Percentiles rank a stretch among this genome's conserved stretches.
Conservation (phyloP, 768 basidiomycete genomes). For the Polyporus arcularius region DNA sequence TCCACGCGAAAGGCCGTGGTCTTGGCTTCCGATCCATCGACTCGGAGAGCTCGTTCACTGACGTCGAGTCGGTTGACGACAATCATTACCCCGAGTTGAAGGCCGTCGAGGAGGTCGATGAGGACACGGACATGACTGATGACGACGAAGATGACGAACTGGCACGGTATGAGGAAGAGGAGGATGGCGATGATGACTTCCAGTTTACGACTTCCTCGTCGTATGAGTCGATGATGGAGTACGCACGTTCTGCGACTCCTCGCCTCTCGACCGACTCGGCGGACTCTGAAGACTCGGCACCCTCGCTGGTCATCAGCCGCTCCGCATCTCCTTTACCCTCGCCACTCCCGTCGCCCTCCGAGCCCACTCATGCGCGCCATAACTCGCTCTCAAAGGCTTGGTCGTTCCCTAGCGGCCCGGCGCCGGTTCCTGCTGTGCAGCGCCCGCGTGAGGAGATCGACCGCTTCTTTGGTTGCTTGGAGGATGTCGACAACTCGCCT, state of each 20-base stretch:
- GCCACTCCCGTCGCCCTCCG: constrained; percentile 26
- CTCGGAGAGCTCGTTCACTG: constrained; percentile 64
- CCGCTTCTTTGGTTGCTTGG: constrained; percentile 73
- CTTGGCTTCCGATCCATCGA: constrained; percentile 61
- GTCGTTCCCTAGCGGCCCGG: constrained; percentile 49
- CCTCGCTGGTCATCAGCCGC: constrained; percentile 20
- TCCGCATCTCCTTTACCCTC: constrained; percentile 35
- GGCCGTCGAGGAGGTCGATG: constrained; percentile 57
- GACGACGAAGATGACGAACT: constrained; percentile 60
- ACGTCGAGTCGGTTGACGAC: constrained; percentile 63
- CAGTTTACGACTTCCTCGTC: constrained; percentile 38
- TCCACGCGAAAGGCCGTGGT: constrained; percentile 41
- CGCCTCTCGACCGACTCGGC: constrained; percentile 27
- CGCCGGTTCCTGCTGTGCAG: constrained; percentile 18
- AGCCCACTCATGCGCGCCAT: constrained; percentile 32
- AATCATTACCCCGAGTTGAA: constrained; percentile 39
- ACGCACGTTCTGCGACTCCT: constrained; percentile 31
- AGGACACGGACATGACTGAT: constrained; percentile 34
- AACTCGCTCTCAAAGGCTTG: constrained; percentile 65
- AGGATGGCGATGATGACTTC: constrained; percentile 65
- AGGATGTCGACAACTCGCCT: constrained; percentile 53
- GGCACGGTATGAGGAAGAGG: constrained; percentile 72
- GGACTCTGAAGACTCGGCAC: constrained; percentile 23
- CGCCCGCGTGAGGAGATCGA: constrained; percentile 56
- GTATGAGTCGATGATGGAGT: constrained; percentile 29